These are phyloP conservation scores for Blechomonas ayalai DNA, from an alignment of 208 protist genomes.

Conservation along the genomic window DNA sequence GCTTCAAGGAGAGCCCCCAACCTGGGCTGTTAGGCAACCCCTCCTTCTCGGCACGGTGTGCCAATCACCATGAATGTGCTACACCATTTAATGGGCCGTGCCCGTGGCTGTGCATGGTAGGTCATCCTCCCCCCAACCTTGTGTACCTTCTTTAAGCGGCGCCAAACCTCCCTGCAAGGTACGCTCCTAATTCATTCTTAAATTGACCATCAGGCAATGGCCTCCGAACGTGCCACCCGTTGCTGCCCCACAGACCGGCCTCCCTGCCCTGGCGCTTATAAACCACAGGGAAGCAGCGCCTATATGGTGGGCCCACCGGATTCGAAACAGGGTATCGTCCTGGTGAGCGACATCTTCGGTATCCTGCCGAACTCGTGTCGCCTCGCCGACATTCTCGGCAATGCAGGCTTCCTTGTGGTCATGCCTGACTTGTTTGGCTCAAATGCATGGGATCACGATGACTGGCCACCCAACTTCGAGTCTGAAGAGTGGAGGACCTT, in stretches of 20 bases:
- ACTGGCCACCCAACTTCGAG: constrained; percentile 27
- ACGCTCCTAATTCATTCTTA: too few relatives aligned
- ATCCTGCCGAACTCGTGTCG: constrained; percentile 35
- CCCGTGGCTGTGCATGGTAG: too few relatives aligned
- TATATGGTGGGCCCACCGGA: constrained; percentile 33
- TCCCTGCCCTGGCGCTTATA: too few relatives aligned
- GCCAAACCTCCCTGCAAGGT: too few relatives aligned
- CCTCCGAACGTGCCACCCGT: too few relatives aligned
- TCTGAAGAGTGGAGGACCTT: constrained; percentile 20
- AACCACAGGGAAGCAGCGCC: too few relatives aligned
- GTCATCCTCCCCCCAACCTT: too few relatives aligned
- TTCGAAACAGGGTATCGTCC: constrained; percentile 28
- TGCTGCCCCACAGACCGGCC: too few relatives aligned
- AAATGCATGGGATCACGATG: constrained; percentile 14
- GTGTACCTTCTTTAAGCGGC: too few relatives aligned
- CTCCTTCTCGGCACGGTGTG: neutral
- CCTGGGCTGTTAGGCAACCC: neutral
- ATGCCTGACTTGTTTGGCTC: constrained; percentile 50
- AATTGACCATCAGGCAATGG: too few relatives aligned
- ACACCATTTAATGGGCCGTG: neutral
- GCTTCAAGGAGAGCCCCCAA: neutral
- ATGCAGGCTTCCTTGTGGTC: constrained; percentile 35
- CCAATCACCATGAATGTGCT: neutral
- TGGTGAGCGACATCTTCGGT: constrained; percentile 55
- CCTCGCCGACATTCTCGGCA: constrained; percentile 32